A percentile compares a stretch with the other conserved stretches of the same genome.
Evolutionary conservation across 2,329 filamentous ascomycete species (phyloP).

Genomic region (Stenocarpella maydis): DNA sequence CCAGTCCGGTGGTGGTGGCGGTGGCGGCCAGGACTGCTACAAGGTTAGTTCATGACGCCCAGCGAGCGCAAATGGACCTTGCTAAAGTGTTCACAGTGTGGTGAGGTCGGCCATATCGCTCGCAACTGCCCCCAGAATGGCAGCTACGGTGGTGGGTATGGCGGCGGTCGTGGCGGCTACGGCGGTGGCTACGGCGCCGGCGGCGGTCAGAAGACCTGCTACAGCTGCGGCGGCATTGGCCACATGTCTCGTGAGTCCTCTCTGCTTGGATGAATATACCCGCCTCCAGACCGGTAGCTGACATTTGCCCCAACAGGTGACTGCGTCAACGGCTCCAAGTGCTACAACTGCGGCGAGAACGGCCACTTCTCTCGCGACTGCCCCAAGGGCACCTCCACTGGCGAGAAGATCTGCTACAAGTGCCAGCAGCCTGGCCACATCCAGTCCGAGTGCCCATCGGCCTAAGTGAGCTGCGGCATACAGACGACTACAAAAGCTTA

Average conservation of each 20-base stretch:
- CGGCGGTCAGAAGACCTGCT: conserved; percentile 81
- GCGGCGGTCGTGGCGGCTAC: conserved; percentile 59
- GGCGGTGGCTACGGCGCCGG: conserved; percentile 54
- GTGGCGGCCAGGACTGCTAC: conserved; percentile 79
- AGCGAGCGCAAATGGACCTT: not conserved
- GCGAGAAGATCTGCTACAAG: conserved; percentile 99
- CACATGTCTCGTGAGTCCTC: conserved; percentile 83
- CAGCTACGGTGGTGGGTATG: conserved; percentile 55
- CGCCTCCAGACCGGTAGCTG: not conserved
- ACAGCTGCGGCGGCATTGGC: conserved; percentile 95
- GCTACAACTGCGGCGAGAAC: conserved; percentile 97
- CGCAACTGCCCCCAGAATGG: conserved; percentile 82
- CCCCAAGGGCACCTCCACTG: conserved; percentile 84
- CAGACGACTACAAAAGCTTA: conserved; percentile 35
- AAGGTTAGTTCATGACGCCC: conserved; percentile 60
- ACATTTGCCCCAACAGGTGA: conserved; percentile 62
- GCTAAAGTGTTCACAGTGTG: conserved; percentile 66
- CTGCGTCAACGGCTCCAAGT: conserved; percentile 99
- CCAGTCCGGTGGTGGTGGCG: conserved; percentile 52
- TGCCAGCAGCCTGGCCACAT: conserved; percentile 87
- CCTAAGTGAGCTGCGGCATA: conserved; percentile 51
- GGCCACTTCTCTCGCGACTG: conserved; percentile 97
- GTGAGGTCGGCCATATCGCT: conserved; percentile 94
- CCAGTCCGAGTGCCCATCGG: conserved; percentile 92
- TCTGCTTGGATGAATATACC: not conserved